Conservation (phyloP, 805 yeast species). For the Spathaspora passalidarum region DNA sequence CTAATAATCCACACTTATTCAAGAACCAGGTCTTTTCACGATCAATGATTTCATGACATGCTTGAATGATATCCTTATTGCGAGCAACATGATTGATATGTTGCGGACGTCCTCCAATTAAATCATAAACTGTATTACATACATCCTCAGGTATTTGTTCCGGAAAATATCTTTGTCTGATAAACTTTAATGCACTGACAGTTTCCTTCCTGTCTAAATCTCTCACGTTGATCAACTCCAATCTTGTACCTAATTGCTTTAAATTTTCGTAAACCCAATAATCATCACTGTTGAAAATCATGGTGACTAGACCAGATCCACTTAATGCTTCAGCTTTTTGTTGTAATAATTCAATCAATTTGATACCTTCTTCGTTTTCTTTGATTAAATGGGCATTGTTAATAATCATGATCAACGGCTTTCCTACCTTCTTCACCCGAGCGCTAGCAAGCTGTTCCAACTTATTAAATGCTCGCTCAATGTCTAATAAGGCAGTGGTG, state of each 20-base stretch:
- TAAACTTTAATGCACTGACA: constrained; percentile 48
- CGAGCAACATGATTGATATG: constrained; percentile 70
- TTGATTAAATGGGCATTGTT: constrained; percentile 74
- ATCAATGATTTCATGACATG: constrained; percentile 70
- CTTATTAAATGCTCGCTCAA: constrained; percentile 77
- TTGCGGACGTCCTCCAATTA: constrained; percentile 84
- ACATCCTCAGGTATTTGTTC: constrained; percentile 35
- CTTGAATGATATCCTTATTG: constrained; percentile 51
- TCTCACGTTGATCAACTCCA: constrained; percentile 67
- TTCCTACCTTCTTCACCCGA: constrained; percentile 36
- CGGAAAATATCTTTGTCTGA: constrained; percentile 43
- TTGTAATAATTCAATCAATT: constrained; percentile 69
- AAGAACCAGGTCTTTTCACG: constrained; percentile 83
- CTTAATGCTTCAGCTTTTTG: constrained; percentile 79
- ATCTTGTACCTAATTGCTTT: constrained; percentile 65
- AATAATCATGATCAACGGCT: constrained; percentile 67
- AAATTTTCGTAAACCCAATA: constrained; percentile 84
- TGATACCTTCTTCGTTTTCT: constrained; percentile 70
- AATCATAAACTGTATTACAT: constrained; percentile 57
- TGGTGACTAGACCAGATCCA: constrained; percentile 68
- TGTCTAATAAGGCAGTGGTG: constrained; percentile 76
- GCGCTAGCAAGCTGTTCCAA: constrained; percentile 68
- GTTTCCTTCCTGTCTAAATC: constrained; percentile 60
- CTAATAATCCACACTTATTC: constrained; percentile 77
- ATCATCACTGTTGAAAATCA: constrained; percentile 77